Evolutionary conservation across 495 filamentous ascomycete genomes (phyloP), one percentile per base, ranked within the genome.

Genomic region (Parathielavia hyrcaniae): DNA sequence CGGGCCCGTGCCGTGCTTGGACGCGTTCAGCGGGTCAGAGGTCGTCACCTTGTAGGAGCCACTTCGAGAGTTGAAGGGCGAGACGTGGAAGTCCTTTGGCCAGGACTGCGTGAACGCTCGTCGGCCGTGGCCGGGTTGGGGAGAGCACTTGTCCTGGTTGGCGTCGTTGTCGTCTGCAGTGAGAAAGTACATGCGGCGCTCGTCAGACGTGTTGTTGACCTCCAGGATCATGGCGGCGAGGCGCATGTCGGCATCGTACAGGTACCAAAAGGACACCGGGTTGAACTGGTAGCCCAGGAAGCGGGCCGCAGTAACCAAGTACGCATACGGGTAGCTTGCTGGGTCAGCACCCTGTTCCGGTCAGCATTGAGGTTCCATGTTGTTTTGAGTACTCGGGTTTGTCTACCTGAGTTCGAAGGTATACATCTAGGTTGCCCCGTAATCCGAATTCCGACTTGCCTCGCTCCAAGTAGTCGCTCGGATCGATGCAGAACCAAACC

Each of bases 231-330:
- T 79, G 26, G 82, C 81, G 43, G 78, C 76, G 32, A 92, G 75
- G n/a, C 77, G 70, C 50, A 78, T 75, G 5, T 79, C 63, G 7
- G 71, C 59, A 20, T 78, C 78, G 64, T 92, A 91, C 9, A 92
- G 75, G 60, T 91, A 90, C 84, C 88, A 92, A 69, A 90, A 88
- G 10, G 84, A 89, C 14, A 89, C 85, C 0, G 86, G 87, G 61
- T 88, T 90, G 69, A 88, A 88, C 16, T 81, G 81, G 65, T 87
- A 88, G 16, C 85, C 83, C 5, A 88, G 68, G 58, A 89, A 86
- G 26, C 77, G 75, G 13, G 88, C 82, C 7, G 86, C 83, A 14
- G 86, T 85, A 32, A 87, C 71, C 40, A 91, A 69, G 67, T 90
- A 91, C 10, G 83, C 84, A 66, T 81, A 73, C 7, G 84, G 81